phyloP scores from a whole-genome alignment of 768 basidiomycete genomes.

The Termitomyces sp. region DNA sequence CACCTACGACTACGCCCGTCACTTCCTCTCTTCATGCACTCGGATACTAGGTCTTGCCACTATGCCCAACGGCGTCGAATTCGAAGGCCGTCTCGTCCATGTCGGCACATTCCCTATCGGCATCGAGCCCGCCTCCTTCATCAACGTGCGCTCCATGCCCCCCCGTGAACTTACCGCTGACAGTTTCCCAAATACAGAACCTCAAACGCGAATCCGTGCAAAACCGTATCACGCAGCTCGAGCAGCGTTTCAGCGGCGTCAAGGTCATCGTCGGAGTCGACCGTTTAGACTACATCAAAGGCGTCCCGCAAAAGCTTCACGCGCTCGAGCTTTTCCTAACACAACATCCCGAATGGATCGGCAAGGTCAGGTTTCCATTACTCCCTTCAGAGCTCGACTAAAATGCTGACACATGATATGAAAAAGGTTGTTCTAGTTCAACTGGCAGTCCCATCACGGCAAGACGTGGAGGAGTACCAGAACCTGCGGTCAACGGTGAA shows the following conservation, averaged over 20 bases:
- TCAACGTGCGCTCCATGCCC: constrained; percentile 46
- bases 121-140: constrained; percentile 92
- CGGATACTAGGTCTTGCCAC: constrained; percentile 92
- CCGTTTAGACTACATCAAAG: constrained; percentile 99
- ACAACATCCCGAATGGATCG: constrained; percentile 99
- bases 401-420: constrained; percentile 4
- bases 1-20: constrained; percentile 99
- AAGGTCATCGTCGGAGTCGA: constrained; percentile 99
- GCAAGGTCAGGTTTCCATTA: constrained; percentile 54
- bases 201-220: constrained; percentile 76
- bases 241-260: constrained; percentile 88
- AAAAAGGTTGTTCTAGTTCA: constrained; percentile 88
- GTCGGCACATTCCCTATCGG: constrained; percentile 99
- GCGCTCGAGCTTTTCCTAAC: constrained; percentile 94
- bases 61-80: constrained; percentile 97
- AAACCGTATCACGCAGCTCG: constrained; percentile 73
- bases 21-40: constrained; percentile 98
- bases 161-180: not conserved
- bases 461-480: constrained; percentile 99
- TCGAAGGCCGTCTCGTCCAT: constrained; percentile 90
- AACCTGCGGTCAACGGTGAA: constrained; percentile 94
- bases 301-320: constrained; percentile 97
- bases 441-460: constrained; percentile 93
- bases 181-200: constrained; percentile 42
- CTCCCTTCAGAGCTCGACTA: not conserved